Conservation (phyloP, 257 asterid species). For the Orobanche coerulescens region DNA sequence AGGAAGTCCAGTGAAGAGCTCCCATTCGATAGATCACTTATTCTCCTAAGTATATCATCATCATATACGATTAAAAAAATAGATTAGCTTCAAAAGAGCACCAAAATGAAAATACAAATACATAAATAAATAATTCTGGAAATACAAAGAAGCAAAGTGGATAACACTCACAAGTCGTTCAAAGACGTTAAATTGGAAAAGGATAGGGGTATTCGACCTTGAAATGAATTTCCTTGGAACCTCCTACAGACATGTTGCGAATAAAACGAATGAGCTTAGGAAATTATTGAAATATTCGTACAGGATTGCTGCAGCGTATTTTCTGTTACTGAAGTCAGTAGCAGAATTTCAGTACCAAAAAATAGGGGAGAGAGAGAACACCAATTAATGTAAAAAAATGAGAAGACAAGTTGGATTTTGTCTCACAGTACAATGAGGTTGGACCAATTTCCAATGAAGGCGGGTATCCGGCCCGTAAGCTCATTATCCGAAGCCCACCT, state of each 20-base stretch:
- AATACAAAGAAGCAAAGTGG: background rate
- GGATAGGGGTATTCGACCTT: conserved; percentile 64
- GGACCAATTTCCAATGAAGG: conserved; percentile 66
- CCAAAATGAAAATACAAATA: background rate
- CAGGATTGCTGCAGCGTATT: background rate
- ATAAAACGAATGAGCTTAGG: background rate
- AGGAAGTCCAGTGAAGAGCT: conserved; percentile 63
- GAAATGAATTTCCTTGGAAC: conserved; percentile 72
- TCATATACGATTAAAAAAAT: conserved; percentile 12
- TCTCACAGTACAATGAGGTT: conserved; percentile 48
- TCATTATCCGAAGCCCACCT: conserved; percentile 63
- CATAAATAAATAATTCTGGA: background rate
- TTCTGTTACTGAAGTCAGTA: background rate
- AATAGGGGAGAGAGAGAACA: background rate
- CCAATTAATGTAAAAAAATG: background rate
- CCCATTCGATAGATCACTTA: conserved; percentile 67
- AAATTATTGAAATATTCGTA: too few relatives aligned
- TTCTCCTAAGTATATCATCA: conserved; percentile 49
- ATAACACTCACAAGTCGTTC: conserved; percentile 49
- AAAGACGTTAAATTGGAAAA: conserved; percentile 57
- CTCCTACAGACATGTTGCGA: conserved; percentile 36
- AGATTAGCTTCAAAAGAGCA: background rate
- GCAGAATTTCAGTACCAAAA: background rate
- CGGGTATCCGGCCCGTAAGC: conserved; percentile 65
- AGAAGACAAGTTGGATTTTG: background rate